Conservation (phyloP, 1,284 basidiomycete species). For the Sporisorium graminicola region DNA sequence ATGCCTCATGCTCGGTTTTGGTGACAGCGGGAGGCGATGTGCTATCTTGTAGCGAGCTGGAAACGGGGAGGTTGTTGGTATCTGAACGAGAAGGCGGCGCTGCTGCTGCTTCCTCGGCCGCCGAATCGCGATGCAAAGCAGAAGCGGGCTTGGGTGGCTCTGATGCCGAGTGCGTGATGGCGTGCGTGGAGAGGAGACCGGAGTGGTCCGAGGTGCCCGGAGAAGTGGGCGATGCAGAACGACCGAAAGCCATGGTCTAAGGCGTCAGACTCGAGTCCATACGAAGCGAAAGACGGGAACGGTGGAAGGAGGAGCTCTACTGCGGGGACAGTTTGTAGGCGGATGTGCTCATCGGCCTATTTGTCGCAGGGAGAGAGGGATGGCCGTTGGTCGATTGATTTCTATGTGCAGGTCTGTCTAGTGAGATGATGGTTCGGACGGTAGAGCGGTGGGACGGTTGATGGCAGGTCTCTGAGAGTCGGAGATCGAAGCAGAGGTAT, state of each 20-base stretch:
- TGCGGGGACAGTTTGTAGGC: too few species aligned
- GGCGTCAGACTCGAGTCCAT: not conserved
- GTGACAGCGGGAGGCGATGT: conserved; percentile 16
- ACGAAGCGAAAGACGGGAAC: not conserved
- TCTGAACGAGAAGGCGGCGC: not conserved
- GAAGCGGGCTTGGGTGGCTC: conserved; percentile 21
- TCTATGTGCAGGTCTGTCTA: too few species aligned
- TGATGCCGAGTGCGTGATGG: conserved; percentile 31
- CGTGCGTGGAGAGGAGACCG: conserved; percentile 18
- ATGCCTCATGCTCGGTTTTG: conserved; percentile 14
- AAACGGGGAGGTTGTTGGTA: not conserved
- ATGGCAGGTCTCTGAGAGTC: too few species aligned
- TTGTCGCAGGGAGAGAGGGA: not conserved
- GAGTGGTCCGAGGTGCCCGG: conserved; percentile 4
- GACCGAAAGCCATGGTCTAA: conserved; percentile 13
- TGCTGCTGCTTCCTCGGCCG: not conserved
- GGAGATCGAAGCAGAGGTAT: not conserved
- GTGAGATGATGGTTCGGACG: too few species aligned
- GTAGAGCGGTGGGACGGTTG: too few species aligned
- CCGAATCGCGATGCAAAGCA: not conserved
- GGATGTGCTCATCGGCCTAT: not conserved
- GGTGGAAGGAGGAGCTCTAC: not conserved
- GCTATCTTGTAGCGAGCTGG: too few species aligned
- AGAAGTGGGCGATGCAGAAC: not conserved
- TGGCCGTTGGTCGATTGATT: too few species aligned